phyloP scores from a whole-genome alignment of 768 basidiomycete genomes.

The Steccherinum ochraceum region DNA sequence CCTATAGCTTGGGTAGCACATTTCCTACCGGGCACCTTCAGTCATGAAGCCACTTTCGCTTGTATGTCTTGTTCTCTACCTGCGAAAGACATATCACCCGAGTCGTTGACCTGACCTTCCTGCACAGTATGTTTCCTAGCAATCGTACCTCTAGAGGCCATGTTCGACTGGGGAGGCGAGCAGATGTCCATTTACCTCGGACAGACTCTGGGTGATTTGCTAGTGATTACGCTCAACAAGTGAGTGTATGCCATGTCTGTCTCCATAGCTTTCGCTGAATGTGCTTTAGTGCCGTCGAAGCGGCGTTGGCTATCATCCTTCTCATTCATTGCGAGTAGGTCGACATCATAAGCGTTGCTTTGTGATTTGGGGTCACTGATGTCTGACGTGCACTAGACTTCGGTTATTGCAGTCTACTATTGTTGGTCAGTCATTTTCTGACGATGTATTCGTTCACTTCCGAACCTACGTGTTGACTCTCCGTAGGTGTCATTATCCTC shows the following conservation, averaged over 20 bases:
- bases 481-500: constrained; percentile 61
- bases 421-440: constrained; percentile 33
- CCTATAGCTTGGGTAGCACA: constrained; percentile 59
- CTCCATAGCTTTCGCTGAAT: neutral
- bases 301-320: constrained; percentile 62
- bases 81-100: neutral
- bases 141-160: constrained; percentile 57
- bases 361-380: neutral
- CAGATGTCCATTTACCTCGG: constrained; percentile 51
- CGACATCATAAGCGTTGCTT: too few species aligned
- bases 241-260: constrained; percentile 20
- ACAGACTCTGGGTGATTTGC: constrained; percentile 57
- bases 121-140: constrained; percentile 17
- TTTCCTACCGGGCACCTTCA: constrained; percentile 33
- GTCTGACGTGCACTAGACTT: constrained; percentile 33
- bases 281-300: constrained; percentile 54
- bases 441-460: neutral
- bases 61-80: constrained; percentile 22
- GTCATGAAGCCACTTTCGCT: constrained; percentile 33
- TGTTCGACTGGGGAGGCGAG: constrained; percentile 63
- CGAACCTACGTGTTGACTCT: neutral
- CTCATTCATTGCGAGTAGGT: constrained; percentile 67
- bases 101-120: neutral
- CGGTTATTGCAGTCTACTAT: constrained; percentile 65
- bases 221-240: constrained; percentile 64